phyloP scores from a whole-genome alignment of 345 rosid species.

The Kandelia obovata region DNA sequence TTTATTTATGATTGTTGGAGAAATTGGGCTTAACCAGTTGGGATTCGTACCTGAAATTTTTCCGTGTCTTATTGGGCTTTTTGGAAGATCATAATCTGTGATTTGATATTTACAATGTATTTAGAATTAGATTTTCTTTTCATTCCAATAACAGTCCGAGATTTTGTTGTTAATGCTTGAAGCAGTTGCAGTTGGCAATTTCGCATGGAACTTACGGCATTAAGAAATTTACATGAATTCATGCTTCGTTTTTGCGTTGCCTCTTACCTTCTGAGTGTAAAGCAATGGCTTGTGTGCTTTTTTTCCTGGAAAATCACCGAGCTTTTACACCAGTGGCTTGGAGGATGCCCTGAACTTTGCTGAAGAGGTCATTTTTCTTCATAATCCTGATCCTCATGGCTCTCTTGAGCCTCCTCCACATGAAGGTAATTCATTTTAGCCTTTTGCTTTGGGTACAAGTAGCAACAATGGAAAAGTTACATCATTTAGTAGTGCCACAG shows the following conservation, averaged over 20 bases:
- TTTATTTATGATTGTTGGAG: slow-evolving; percentile 67
- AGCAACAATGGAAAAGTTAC: background rate
- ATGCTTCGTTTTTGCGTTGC: background rate
- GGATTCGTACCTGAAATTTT: slow-evolving; percentile 70
- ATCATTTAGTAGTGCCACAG: background rate
- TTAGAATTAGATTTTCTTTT: slow-evolving; percentile 54
- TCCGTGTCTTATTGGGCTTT: slow-evolving; percentile 56
- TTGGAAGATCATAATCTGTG: slow-evolving; percentile 74
- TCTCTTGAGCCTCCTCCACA: slow-evolving; percentile 51
- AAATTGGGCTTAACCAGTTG: slow-evolving; percentile 64
- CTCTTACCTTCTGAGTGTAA: background rate
- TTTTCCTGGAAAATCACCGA: slow-evolving; percentile 40
- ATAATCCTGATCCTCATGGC: slow-evolving; percentile 76
- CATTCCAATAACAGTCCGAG: slow-evolving; percentile 51
- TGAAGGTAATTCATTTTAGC: slow-evolving; percentile 48
- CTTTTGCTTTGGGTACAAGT: slow-evolving; percentile 6
- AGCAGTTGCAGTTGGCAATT: too few relatives aligned
- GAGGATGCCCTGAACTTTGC: slow-evolving; percentile 81
- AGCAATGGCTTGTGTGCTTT: slow-evolving; percentile 7
- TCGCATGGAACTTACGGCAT: slow-evolving; percentile 5
- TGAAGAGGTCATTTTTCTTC: slow-evolving; percentile 77
- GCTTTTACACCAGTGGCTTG: slow-evolving; percentile 61
- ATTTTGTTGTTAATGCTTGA: too few relatives aligned
- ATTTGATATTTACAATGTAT: slow-evolving; percentile 72
- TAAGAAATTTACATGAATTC: background rate